Evolutionary conservation across 148 eudicot species (phyloP), one percentile per base, ranked within the genome.

Genomic region (Polygonum aviculare): DNA sequence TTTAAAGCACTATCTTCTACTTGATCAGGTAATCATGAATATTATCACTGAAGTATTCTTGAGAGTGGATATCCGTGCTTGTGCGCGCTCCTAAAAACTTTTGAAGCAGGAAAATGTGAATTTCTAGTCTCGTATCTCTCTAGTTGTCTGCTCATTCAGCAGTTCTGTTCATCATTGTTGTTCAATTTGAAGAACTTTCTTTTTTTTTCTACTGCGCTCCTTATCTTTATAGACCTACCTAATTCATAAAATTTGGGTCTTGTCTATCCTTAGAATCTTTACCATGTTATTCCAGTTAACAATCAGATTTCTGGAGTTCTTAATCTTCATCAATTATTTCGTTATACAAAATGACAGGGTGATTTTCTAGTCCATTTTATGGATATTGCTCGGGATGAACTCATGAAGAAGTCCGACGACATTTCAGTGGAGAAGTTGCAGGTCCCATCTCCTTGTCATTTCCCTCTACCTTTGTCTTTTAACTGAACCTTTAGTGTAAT

Each of bases 301-400:
- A 38, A 6, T 36, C 19, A 67, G 36, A 60, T 60, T 51, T 57
- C 33, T 57, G 63, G 62, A 57, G 26, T 19, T 57, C n/a, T 51
- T 5, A 22, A 57, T 57, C 63, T 21, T 19, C 31, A 57, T 57
- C 10, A 49, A 26, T 49, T 18, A 41, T 33, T 19, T 45, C 15
- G 35, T 45, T 31, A n/a, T 54, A 45, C 69, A 69, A 79, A 63
- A 36, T 77, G 80, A 67, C 87, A 94, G 98, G 98, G 98, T 59
- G 98, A 94, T 88, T 94, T 94, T 76, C 81, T 94, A 83, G 98
- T 94, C 81, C 98, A 94, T 83, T 94, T 94, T 77, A 90, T 94
- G 98, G 98, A 94, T 85, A 92, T 92, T 80, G 97, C 98, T 84
- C 85, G 89, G 70, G 98, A 94, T 79, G 97, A 94, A 84, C 90